These are phyloP conservation scores for Pneumocystis oryctolagi DNA, from an alignment of 1,139 yeast genomes.

Conservation along the genomic window DNA sequence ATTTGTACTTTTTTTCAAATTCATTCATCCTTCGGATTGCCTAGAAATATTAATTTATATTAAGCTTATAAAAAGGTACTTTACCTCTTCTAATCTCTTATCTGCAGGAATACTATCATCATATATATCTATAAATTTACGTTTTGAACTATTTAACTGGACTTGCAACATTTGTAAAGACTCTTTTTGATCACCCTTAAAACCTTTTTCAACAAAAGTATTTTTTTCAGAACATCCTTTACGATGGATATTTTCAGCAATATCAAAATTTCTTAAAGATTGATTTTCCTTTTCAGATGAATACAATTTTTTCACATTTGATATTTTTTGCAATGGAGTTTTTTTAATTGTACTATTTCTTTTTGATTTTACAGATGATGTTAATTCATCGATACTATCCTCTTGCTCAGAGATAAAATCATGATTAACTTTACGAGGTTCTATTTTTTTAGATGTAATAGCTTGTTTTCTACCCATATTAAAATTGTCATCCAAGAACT, in stretches of 20 bases:
- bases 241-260: background rate
- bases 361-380: background rate
- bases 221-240: background rate
- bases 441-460: background rate
- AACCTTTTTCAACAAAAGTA: background rate
- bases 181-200: background rate
- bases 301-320: background rate
- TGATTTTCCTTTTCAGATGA: background rate
- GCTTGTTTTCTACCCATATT: background rate
- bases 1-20: background rate
- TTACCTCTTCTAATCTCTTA: background rate
- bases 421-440: background rate
- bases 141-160: conserved; percentile 5
- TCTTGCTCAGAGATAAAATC: background rate
- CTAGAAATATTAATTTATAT: background rate
- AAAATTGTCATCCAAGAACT: background rate
- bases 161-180: background rate
- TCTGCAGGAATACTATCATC: background rate
- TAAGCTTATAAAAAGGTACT: background rate
- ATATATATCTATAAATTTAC: conserved; percentile 4
- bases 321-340: background rate
- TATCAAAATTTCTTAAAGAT: background rate
- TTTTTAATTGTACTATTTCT: background rate
- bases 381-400: background rate
- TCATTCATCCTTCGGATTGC: background rate